These are phyloP conservation scores for Talaromyces piceae DNA, from an alignment of 2,329 filamentous ascomycete species.

Conservation along the genomic window DNA sequence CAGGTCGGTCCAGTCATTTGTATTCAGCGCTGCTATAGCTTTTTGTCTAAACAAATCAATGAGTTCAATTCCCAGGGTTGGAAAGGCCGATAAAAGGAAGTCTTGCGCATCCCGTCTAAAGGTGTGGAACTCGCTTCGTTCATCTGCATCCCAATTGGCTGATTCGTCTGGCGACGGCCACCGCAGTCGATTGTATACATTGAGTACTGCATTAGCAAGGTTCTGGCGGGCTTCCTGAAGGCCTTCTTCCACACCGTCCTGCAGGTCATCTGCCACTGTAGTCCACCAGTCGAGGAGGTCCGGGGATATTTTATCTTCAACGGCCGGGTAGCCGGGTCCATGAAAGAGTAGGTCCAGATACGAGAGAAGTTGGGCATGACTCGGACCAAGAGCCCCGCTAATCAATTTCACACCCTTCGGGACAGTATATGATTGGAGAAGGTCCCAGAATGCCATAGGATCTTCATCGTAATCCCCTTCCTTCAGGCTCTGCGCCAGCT, in stretches of 20 bases:
- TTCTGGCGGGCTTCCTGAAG: slow-evolving; percentile 29
- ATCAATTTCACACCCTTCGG: slow-evolving; percentile 25
- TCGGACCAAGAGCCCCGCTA: slow-evolving; percentile 21
- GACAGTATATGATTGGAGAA: slow-evolving; percentile 31
- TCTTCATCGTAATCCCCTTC: slow-evolving; percentile 32
- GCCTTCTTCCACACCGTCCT: slow-evolving; percentile 22
- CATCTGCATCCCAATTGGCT: slow-evolving; percentile 36
- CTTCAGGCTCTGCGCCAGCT: slow-evolving; percentile 25
- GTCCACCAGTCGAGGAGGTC: slow-evolving; percentile 37
- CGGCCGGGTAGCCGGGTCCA: slow-evolving; percentile 32
- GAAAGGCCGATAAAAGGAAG: slow-evolving; percentile 37
- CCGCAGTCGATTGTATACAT: slow-evolving; percentile 37
- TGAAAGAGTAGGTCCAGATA: slow-evolving; percentile 34
- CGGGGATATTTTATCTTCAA: slow-evolving; percentile 32
- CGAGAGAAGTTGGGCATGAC: slow-evolving; percentile 27
- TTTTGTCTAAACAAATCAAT: slow-evolving; percentile 35
- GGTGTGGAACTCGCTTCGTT: slow-evolving; percentile 34
- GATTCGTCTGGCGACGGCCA: slow-evolving; percentile 28
- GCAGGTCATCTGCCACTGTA: slow-evolving; percentile 32
- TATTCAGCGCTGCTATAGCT: slow-evolving; percentile 25
- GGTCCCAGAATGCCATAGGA: slow-evolving; percentile 33
- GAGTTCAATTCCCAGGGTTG: slow-evolving; percentile 35
- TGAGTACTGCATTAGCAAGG: slow-evolving; percentile 32
- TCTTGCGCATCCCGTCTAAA: slow-evolving; percentile 41
- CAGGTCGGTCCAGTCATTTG: slow-evolving; percentile 35